Evolutionary conservation across 1,284 basidiomycete genomes (phyloP).

Genomic region (Fomitopsis schrenkii): DNA sequence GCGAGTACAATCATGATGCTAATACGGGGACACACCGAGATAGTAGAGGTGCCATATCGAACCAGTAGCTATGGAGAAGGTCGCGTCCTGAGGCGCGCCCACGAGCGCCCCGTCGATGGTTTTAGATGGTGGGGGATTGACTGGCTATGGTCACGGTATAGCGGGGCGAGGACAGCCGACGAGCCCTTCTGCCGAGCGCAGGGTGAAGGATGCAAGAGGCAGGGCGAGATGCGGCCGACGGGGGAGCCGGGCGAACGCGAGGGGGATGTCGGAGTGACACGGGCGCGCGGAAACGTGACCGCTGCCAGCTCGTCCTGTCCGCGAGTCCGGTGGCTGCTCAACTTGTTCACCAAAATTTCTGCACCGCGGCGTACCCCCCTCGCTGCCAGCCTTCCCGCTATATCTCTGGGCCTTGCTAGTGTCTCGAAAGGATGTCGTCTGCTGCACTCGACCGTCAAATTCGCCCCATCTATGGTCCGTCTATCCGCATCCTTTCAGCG

Average conservation of each 20-base stretch:
- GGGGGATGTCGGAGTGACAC: conserved; percentile 16
- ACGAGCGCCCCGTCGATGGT: background rate
- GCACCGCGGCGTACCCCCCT: background rate
- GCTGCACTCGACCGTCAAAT: conserved; percentile 74
- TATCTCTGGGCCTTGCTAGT: background rate
- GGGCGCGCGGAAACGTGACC: conserved; percentile 15
- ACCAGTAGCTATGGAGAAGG: background rate
- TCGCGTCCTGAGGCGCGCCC: too few species aligned
- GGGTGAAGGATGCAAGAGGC: background rate
- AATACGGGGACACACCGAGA: conserved; percentile 45
- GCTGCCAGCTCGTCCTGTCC: conserved; percentile 10
- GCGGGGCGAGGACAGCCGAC: background rate
- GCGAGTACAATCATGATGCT: background rate
- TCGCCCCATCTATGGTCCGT: conserved; percentile 72
- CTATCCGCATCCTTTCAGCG: background rate
- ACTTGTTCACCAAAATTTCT: conserved; percentile 14
- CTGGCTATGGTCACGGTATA: too few species aligned
- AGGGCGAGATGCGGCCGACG: background rate
- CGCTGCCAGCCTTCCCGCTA: background rate
- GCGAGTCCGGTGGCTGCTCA: conserved; percentile 13
- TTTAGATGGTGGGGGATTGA: background rate
- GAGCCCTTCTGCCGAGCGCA: background rate
- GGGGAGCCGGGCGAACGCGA: background rate
- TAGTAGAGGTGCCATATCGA: conserved; percentile 27
- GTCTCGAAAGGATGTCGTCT: conserved; percentile 34